Conservation (phyloP, 768 basidiomycete species). For the Mycena olivaceomarginata region DNA sequence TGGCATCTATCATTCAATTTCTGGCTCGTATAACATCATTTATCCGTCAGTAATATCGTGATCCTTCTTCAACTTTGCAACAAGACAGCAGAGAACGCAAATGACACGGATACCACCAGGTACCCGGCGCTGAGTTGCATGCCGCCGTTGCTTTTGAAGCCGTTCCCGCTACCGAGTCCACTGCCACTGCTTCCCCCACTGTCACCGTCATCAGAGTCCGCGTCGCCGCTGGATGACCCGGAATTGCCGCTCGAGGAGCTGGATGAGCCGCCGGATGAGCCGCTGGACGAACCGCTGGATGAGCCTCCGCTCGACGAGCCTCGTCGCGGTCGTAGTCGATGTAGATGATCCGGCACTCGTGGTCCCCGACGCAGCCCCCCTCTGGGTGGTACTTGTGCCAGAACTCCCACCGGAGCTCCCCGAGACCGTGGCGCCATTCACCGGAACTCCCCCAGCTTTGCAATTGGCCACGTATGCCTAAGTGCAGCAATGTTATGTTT, state of each 20-base stretch:
- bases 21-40: not conserved
- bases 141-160: not conserved
- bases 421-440: slow-evolving; percentile 20
- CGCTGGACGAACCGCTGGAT: not conserved
- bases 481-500: not conserved
- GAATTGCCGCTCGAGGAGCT: not conserved
- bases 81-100: not conserved
- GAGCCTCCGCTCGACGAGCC: not conserved
- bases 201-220: too few species aligned
- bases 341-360: not conserved
- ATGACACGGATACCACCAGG: not conserved
- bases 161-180: not conserved
- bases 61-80: not conserved
- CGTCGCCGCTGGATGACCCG: not conserved
- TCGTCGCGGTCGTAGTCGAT: not conserved
- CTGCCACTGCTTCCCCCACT: too few species aligned
- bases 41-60: not conserved
- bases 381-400: not conserved
- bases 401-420: not conserved
- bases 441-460: not conserved
- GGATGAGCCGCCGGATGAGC: not conserved
- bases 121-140: not conserved
- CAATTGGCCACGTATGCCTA: not conserved
- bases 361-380: not conserved
- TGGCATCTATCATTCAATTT: not conserved